Conservation (phyloP, 1,284 basidiomycete genomes). For the Cryptococcus hybrid region DNA sequence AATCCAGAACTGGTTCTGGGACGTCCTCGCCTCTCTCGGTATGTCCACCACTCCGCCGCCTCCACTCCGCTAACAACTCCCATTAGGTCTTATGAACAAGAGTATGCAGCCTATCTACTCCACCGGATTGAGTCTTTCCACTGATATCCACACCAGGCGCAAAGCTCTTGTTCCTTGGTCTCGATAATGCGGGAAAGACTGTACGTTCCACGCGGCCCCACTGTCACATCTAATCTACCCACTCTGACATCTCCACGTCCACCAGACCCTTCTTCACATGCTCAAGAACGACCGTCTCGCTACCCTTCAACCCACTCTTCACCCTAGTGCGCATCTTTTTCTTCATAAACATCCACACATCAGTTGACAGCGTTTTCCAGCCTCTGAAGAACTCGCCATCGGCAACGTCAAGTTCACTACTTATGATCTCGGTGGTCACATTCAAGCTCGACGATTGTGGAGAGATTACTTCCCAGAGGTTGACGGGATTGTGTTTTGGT, state of each 20-base stretch:
- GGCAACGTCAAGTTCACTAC: slow-evolving; percentile 99
- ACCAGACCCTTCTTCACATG: slow-evolving; percentile 96
- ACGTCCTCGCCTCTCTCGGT: slow-evolving; percentile 88
- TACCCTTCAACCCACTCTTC: slow-evolving; percentile 95
- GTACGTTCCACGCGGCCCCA: slow-evolving; percentile 55
- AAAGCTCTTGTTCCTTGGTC: slow-evolving; percentile 98
- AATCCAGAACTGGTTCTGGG: slow-evolving; percentile 84
- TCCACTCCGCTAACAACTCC: slow-evolving; percentile 9
- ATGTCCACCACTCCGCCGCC: slow-evolving; percentile 30
- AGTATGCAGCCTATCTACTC: slow-evolving; percentile 53
- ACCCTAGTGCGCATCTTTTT: slow-evolving; percentile 76
- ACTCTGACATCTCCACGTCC: slow-evolving; percentile 1
- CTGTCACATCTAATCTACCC: neutral
- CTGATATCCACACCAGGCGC: slow-evolving; percentile 53
- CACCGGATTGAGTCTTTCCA: too few relatives aligned
- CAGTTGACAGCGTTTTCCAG: slow-evolving; percentile 51
- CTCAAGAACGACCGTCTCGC: slow-evolving; percentile 99
- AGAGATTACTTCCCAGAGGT: slow-evolving; percentile 99
- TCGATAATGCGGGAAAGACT: slow-evolving; percentile 99
- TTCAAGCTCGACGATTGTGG: slow-evolving; percentile 99
- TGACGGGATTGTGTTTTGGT: slow-evolving; percentile 98
- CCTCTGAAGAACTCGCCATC: slow-evolving; percentile 98
- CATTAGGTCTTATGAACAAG: slow-evolving; percentile 88
- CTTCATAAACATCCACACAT: neutral
- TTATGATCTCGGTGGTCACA: slow-evolving; percentile 97